Conservation (phyloP, 768 basidiomycete species). For the Trametes punicea region DNA sequence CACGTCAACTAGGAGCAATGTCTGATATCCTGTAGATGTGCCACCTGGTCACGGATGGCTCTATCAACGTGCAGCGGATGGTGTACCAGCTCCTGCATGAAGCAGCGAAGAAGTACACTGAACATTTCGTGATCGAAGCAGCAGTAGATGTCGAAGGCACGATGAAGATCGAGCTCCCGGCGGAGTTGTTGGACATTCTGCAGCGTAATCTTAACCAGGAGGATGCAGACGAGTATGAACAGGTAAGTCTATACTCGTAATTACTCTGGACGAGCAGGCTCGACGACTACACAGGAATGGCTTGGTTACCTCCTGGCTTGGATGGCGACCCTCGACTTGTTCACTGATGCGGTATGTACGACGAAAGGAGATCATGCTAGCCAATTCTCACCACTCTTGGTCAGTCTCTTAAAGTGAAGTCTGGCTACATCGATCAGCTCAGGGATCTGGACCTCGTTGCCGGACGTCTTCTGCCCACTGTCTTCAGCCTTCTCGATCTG, state of each 20-base stretch:
- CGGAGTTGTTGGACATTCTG: conserved; percentile 63
- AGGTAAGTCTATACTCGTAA: conserved; percentile 29
- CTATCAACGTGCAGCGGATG: conserved; percentile 67
- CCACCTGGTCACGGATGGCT: conserved; percentile 67
- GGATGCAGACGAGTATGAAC: conserved; percentile 38
- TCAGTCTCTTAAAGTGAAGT: conserved; percentile 85
- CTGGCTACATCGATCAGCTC: conserved; percentile 83
- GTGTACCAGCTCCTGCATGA: conserved; percentile 68
- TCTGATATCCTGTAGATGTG: conserved; percentile 55
- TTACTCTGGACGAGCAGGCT: not conserved
- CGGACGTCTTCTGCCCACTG: conserved; percentile 62
- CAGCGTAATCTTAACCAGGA: conserved; percentile 42
- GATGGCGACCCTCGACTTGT: conserved; percentile 88
- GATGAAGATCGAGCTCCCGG: conserved; percentile 56
- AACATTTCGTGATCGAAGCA: conserved; percentile 82
- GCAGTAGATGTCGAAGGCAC: conserved; percentile 68
- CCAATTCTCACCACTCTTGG: not conserved
- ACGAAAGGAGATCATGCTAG: not conserved
- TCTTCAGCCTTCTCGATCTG: conserved; percentile 65
- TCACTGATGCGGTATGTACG: conserved; percentile 71
- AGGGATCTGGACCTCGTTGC: conserved; percentile 64
- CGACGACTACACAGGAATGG: conserved; percentile 32
- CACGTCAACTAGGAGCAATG: not conserved
- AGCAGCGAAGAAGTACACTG: conserved; percentile 73
- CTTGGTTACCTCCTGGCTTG: conserved; percentile 78